phyloP scores from a whole-genome alignment of 1,284 basidiomycete genomes.

The Ganoderma sinense region DNA sequence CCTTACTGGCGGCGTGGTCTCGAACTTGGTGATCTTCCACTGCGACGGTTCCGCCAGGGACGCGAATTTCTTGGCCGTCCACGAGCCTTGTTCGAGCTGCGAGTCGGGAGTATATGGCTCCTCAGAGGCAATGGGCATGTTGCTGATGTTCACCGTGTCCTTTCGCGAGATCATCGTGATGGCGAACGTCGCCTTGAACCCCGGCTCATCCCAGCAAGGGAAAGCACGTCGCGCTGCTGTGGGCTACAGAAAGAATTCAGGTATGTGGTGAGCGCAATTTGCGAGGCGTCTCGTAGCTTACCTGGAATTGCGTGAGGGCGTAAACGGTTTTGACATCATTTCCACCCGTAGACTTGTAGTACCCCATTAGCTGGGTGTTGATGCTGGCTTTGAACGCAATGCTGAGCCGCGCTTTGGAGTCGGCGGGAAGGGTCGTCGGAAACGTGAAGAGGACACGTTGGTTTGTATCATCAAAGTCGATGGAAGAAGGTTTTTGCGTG shows the following conservation, averaged over 20 bases:
- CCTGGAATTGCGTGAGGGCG: slow-evolving; percentile 85
- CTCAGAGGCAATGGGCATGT: slow-evolving; percentile 83
- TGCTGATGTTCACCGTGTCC: slow-evolving; percentile 81
- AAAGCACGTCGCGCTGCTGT: slow-evolving; percentile 87
- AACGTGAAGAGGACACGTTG: slow-evolving; percentile 73
- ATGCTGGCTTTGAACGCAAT: slow-evolving; percentile 71
- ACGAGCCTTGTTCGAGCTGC: slow-evolving; percentile 3
- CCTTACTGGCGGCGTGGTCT: slow-evolving; percentile 67
- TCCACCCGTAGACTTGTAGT: slow-evolving; percentile 70
- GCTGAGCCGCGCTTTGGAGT: slow-evolving; percentile 68
- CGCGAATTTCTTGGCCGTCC: slow-evolving; percentile 13
- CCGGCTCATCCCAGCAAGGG: slow-evolving; percentile 95
- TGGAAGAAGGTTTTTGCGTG: slow-evolving; percentile 55
- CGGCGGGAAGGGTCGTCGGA: slow-evolving; percentile 59
- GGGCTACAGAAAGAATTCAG: slow-evolving; percentile 59
- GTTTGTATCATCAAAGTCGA: slow-evolving; percentile 63
- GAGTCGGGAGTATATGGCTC: slow-evolving; percentile 28
- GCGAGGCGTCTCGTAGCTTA: slow-evolving; percentile 29
- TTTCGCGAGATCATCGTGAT: slow-evolving; percentile 86
- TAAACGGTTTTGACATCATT: slow-evolving; percentile 63
- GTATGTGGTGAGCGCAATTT: not conserved
- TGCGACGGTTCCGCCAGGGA: slow-evolving; percentile 1
- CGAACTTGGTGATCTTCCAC: slow-evolving; percentile 86
- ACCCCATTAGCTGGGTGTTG: slow-evolving; percentile 74
- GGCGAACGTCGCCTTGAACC: slow-evolving; percentile 87